A percentile compares a stretch with the other conserved stretches of the same genome.
Evolutionary conservation across 805 yeast genomes (phyloP).

Genomic region (Metschnikowia proteae): DNA sequence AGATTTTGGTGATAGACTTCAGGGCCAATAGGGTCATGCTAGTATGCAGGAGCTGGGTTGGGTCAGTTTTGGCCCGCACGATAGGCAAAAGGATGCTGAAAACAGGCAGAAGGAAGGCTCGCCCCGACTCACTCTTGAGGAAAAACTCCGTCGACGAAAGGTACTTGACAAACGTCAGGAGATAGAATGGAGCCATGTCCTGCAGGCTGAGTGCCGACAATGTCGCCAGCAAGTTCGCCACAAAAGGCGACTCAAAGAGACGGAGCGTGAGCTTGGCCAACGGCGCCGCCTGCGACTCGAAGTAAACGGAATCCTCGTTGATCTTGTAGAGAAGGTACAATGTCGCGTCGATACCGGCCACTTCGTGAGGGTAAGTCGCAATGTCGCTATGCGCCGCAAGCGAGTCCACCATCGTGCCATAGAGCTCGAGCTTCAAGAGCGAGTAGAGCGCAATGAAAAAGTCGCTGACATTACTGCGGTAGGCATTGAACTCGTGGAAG

Average conservation of each 20-base stretch:
- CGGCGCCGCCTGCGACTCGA: slow-evolving; percentile 23
- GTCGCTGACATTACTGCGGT: slow-evolving; percentile 73
- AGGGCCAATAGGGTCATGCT: slow-evolving; percentile 36
- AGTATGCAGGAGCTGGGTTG: slow-evolving; percentile 11
- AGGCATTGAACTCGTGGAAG: slow-evolving; percentile 58
- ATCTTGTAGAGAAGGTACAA: slow-evolving; percentile 56
- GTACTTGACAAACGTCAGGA: slow-evolving; percentile 22
- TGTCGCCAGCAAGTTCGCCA: slow-evolving; percentile 17
- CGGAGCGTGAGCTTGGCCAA: slow-evolving; percentile 25
- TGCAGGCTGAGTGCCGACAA: slow-evolving; percentile 6
- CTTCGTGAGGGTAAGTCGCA: background rate
- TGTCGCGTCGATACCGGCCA: slow-evolving; percentile 49
- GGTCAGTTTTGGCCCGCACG: slow-evolving; percentile 22
- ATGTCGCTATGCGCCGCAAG: background rate
- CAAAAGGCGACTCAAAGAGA: slow-evolving; percentile 23
- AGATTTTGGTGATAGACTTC: slow-evolving; percentile 55
- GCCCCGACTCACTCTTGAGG: slow-evolving; percentile 47
- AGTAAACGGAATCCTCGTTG: slow-evolving; percentile 47
- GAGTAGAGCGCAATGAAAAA: slow-evolving; percentile 69
- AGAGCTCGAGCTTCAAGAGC: slow-evolving; percentile 53
- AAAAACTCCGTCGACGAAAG: slow-evolving; percentile 60
- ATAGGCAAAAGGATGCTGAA: slow-evolving; percentile 52
- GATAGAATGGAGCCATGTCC: slow-evolving; percentile 6
- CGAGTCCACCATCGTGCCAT: slow-evolving; percentile 34
- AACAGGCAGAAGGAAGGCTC: slow-evolving; percentile 44